Percentiles rank a stretch among this genome's conserved stretches.
Evolutionary conservation across 2,329 filamentous ascomycete genomes (phyloP).

Genomic region (Pseudopyricularia javanii): DNA sequence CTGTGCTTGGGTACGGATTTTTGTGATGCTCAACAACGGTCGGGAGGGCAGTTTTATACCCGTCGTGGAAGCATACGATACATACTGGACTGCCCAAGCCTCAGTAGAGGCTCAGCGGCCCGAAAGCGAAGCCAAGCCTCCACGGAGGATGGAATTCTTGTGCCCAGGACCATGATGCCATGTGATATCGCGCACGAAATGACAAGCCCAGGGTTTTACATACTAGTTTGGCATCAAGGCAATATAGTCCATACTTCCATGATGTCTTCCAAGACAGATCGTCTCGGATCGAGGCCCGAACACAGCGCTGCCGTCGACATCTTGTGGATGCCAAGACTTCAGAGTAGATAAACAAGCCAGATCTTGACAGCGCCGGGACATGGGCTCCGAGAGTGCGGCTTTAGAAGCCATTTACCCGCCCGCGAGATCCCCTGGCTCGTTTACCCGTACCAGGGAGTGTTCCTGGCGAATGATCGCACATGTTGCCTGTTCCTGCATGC

Average conservation of each 20-base stretch:
- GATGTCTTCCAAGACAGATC: neutral
- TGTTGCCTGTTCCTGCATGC: too few species aligned
- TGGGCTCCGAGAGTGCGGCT: neutral
- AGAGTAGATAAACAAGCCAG: neutral
- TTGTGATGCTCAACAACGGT: neutral
- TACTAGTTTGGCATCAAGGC: neutral
- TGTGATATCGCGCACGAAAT: neutral
- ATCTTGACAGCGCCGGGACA: neutral
- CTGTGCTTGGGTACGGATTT: neutral
- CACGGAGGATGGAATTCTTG: neutral
- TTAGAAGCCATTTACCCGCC: neutral
- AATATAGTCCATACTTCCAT: neutral
- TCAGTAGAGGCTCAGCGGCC: neutral
- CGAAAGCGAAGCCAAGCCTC: neutral
- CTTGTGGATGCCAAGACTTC: neutral
- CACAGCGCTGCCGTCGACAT: neutral
- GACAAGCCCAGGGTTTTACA: neutral
- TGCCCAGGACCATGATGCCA: neutral
- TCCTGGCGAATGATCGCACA: too few species aligned
- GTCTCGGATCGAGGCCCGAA: neutral
- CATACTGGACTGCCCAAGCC: too few species aligned
- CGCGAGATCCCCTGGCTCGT: neutral
- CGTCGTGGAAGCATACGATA: too few species aligned
- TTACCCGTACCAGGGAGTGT: neutral
- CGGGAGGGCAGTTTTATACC: neutral